Evolutionary conservation across 2,329 filamentous ascomycete genomes (phyloP), one percentile per base, ranked within the genome.

Genomic region (Pseudogymnoascus sp.): DNA sequence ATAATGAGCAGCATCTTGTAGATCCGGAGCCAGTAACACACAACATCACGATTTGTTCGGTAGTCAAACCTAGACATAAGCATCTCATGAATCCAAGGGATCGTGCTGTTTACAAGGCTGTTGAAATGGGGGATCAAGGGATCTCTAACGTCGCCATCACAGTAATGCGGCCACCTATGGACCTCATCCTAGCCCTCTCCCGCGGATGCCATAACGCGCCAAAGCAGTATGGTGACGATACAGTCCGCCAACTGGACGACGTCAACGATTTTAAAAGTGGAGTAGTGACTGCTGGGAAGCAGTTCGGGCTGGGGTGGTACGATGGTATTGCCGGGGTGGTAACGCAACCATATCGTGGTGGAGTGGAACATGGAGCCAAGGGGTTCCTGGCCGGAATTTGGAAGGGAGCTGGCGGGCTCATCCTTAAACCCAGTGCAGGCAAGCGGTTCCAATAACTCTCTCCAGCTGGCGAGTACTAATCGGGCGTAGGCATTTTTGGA

Each of bases 201-300:
- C 89, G 88, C 73, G 93, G 93, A 0, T 96, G 96, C 72, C 88
- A 93, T 71, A 96, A 96, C 69, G 88, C 90, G 5, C 92, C 93
- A 0, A 87, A 85, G 68, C 78, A 96, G 0, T 96, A 96, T 71
- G 89, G 92, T 43, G 92, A 96, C 69, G 86, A 90, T 1, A 92
- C 87, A 1, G 86, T 96, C 0, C 83, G 21, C 21, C 21, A 4
- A 23, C 21, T 23, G 21, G 21, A 23, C 21, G 21, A 23, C 21
- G 21, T 23, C 3, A 92, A 89, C 0, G 88, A 87, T 60, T 77
- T 96, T 60, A 81, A 85, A 60, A 90, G 87, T 65, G 93, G 93
- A 0, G 75, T 96, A 25, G 86, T 82, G 65, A 86, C 91, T 49
- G 93, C 91, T 3, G 85, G 89, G 1, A 91, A 89, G 72, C 83